phyloP scores from a whole-genome alignment of 305 asterid species.

The Solanum chacoense region DNA sequence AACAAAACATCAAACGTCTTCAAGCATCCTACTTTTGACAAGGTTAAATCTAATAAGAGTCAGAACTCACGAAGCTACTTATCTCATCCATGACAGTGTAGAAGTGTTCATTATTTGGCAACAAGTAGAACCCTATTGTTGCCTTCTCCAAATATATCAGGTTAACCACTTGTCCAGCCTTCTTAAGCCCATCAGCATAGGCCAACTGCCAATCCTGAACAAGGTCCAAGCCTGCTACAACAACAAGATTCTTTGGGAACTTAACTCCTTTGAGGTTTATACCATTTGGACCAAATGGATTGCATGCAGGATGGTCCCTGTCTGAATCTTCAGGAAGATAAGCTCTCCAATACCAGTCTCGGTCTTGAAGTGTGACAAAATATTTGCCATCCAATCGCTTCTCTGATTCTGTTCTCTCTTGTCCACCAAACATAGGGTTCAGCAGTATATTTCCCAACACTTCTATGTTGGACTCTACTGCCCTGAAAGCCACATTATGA shows the following conservation, averaged over 20 bases:
- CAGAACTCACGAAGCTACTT: constrained; percentile 6
- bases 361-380: constrained; percentile 17
- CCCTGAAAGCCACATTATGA: constrained; percentile 17
- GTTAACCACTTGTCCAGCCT: constrained; percentile 13
- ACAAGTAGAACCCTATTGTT: constrained; percentile 21
- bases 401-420: constrained; percentile 18
- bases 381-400: constrained; percentile 13
- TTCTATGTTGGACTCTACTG: constrained; percentile 6
- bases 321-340: constrained; percentile 17
- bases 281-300: constrained; percentile 13
- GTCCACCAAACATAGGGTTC: constrained; percentile 24
- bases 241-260: constrained; percentile 21
- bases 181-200: constrained; percentile 17
- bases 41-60: not conserved
- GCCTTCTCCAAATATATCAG: constrained; percentile 19
- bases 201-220: constrained; percentile 24
- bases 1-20: not conserved
- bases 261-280: constrained; percentile 10
- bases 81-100: constrained; percentile 19
- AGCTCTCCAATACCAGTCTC: constrained; percentile 27
- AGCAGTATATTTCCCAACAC: constrained; percentile 15
- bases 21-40: not conserved
- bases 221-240: constrained; percentile 22
- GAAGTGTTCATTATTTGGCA: constrained; percentile 22
- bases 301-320: constrained; percentile 24